Conservation (phyloP, 2,329 filamentous ascomycete genomes). For the Pseudopithomyces maydicus region DNA sequence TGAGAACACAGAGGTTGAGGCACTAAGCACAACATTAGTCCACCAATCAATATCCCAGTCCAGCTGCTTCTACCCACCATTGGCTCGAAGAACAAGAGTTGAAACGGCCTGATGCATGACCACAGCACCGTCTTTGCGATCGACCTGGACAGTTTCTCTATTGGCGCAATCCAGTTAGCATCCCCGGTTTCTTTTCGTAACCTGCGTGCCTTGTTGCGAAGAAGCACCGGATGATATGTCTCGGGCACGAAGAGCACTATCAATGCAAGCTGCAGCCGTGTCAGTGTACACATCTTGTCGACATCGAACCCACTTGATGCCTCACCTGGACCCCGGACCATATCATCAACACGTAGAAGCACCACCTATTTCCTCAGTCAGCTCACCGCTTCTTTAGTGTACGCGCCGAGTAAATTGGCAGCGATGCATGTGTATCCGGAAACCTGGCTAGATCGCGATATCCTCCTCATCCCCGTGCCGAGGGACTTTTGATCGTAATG, state of each 20-base stretch:
- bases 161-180: slow-evolving; percentile 73
- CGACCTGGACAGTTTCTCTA: slow-evolving; percentile 73
- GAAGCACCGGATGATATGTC: slow-evolving; percentile 76
- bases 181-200: slow-evolving; percentile 79
- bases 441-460: background rate
- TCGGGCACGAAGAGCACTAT: slow-evolving; percentile 80
- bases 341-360: slow-evolving; percentile 78
- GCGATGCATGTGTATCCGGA: slow-evolving; percentile 1
- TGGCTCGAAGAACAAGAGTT: slow-evolving; percentile 79
- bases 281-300: slow-evolving; percentile 7
- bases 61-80: slow-evolving; percentile 60
- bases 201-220: slow-evolving; percentile 72
- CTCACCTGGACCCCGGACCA: slow-evolving; percentile 65
- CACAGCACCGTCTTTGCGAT: slow-evolving; percentile 59
- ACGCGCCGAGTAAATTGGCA: slow-evolving; percentile 4
- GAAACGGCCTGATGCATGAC: slow-evolving; percentile 69
- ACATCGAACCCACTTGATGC: slow-evolving; percentile 15
- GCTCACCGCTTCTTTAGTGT: slow-evolving; percentile 22
- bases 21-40: slow-evolving; percentile 51
- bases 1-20: slow-evolving; percentile 78
- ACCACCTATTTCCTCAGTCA: slow-evolving; percentile 33
- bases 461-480: background rate
- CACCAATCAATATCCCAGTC: slow-evolving; percentile 23
- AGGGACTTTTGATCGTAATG: background rate
- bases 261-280: slow-evolving; percentile 58